phyloP scores from a whole-genome alignment of 176 grass and related monocot species.

The Ensete ventricosum region DNA sequence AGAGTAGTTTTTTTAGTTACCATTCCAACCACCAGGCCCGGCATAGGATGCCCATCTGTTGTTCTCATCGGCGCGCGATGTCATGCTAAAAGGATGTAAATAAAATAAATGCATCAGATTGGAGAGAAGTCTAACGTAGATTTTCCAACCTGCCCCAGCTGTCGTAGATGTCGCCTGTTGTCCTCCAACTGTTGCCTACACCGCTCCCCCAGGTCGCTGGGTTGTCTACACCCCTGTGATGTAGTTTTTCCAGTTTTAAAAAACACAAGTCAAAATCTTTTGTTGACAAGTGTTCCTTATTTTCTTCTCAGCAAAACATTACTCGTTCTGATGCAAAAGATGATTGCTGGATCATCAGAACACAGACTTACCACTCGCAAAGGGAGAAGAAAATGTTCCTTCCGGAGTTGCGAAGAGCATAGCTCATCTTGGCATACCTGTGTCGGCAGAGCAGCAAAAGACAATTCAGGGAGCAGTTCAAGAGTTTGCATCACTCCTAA shows the following conservation, averaged over 20 bases:
- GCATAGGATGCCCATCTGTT: conserved; percentile 86
- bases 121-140: too few species aligned
- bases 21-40: conserved; percentile 56
- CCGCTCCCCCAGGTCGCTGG: conserved; percentile 79
- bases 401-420: conserved; percentile 60
- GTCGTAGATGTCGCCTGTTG: conserved; percentile 73
- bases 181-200: conserved; percentile 96
- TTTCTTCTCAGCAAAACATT: neutral
- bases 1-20: neutral
- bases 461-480: neutral
- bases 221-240: conserved; percentile 52
- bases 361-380: conserved; percentile 65
- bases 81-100: neutral
- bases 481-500: neutral
- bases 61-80: conserved; percentile 64
- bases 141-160: conserved; percentile 60
- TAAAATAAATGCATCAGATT: too few species aligned
- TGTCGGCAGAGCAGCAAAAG: neutral
- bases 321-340: neutral
- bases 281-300: neutral
- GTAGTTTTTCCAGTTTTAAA: neutral
- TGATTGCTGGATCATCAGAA: neutral
- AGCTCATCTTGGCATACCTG: conserved; percentile 88
- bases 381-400: conserved; percentile 87
- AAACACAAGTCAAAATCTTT: neutral